These are phyloP conservation scores for Neospora caninum DNA, from an alignment of 169 alveolate species.

Conservation along the genomic window DNA sequence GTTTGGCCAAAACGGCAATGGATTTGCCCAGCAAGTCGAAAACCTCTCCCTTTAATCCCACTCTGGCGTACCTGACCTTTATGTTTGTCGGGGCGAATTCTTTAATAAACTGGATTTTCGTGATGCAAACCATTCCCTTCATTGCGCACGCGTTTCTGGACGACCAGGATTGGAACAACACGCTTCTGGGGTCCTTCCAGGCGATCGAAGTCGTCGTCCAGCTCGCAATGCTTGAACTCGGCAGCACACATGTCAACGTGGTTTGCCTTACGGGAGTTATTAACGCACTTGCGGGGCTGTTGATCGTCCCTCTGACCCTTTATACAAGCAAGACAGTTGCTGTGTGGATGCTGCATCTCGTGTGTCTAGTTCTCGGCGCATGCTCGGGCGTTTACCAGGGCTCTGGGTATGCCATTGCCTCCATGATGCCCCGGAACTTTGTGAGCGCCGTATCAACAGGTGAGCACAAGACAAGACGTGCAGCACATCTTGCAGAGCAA, in stretches of 20 bases:
- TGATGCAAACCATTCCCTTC: conserved; percentile 26
- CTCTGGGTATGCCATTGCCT: conserved; percentile 11
- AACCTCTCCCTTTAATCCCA: background rate
- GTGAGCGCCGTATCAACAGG: conserved; percentile 20
- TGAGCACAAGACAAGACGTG: background rate
- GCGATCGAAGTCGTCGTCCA: conserved; percentile 35
- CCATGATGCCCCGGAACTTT: conserved; percentile 14
- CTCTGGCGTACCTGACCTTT: conserved; percentile 12
- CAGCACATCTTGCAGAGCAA: too few relatives aligned
- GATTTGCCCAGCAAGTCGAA: too few relatives aligned
- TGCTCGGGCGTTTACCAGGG: conserved; percentile 36
- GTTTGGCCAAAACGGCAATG: too few relatives aligned
- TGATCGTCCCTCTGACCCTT: background rate
- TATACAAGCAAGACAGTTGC: background rate
- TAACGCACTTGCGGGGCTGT: conserved; percentile 22
- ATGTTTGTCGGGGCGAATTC: conserved; percentile 26
- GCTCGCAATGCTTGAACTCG: background rate
- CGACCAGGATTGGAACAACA: conserved; percentile 29
- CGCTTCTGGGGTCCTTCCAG: conserved; percentile 20
- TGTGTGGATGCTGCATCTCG: conserved; percentile 30
- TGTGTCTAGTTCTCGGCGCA: conserved; percentile 25
- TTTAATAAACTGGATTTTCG: conserved; percentile 16
- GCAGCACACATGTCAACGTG: background rate
- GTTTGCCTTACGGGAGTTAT: background rate
- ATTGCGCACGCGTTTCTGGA: conserved; percentile 9